Conservation (phyloP, 768 basidiomycete genomes). For the Dentipellis sp. region DNA sequence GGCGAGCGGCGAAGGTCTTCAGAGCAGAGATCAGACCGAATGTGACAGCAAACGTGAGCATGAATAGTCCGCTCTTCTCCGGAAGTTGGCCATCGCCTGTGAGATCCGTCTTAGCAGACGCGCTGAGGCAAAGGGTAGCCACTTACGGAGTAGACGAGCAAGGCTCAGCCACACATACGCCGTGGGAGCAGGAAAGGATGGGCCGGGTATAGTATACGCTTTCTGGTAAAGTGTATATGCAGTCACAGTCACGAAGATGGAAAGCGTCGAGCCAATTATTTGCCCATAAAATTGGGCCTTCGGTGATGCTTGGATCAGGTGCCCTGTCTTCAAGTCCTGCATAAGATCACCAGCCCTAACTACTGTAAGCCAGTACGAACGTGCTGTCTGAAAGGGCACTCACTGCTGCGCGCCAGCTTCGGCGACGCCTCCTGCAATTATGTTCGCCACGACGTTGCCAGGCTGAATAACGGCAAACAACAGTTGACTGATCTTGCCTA, state of each 20-base stretch:
- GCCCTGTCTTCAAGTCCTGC: constrained; percentile 98
- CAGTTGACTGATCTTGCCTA: constrained; percentile 92
- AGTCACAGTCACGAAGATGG: constrained; percentile 81
- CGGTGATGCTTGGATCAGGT: constrained; percentile 86
- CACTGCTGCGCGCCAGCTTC: constrained; percentile 93
- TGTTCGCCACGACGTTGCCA: constrained; percentile 93
- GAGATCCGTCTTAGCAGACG: constrained; percentile 19
- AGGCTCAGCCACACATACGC: constrained; percentile 89
- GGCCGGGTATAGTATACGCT: constrained; percentile 85
- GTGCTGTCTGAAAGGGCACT: constrained; percentile 16
- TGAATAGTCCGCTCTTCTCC: constrained; percentile 62
- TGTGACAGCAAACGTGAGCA: constrained; percentile 65
- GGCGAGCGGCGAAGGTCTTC: constrained; percentile 51
- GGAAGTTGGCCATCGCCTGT: constrained; percentile 80
- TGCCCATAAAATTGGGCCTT: constrained; percentile 93
- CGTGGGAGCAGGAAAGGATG: constrained; percentile 92
- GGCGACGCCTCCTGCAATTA: constrained; percentile 94
- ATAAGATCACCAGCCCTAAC: constrained; percentile 89
- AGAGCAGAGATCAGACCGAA: constrained; percentile 60
- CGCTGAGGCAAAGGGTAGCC: background rate
- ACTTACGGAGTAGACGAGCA: constrained; percentile 66
- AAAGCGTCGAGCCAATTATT: constrained; percentile 81
- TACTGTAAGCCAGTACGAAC: constrained; percentile 1
- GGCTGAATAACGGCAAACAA: constrained; percentile 93
- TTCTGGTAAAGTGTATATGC: constrained; percentile 82